Evolutionary conservation across 2,329 filamentous ascomycete species (phyloP), one percentile per base, ranked within the genome.

Genomic region (Phaeomoniella chlamydospora): DNA sequence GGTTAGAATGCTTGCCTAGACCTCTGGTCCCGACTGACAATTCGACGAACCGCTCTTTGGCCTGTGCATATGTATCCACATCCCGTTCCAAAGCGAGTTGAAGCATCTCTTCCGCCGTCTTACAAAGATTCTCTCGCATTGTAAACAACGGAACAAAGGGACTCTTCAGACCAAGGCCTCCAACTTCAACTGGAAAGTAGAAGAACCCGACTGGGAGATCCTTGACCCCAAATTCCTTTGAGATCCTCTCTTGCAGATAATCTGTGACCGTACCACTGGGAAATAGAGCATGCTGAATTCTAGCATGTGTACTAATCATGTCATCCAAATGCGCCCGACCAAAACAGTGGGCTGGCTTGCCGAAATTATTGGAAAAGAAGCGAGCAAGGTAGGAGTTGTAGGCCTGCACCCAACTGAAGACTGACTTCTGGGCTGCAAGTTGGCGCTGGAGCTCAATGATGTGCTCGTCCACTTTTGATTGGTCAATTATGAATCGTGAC

Each of bases 351-450:
- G 68, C 65, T 3, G 70, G 64, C 37, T 64, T 64, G 5, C 65
- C 70, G 40, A 76, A 74, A 45, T 74, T 74, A 43, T 65, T 67
- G 35, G 57, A 56, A 47, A 76, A 74, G 50, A 75, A 76, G 2
- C 64, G 61, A 5, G 58, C 61, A 18, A 68, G 64, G 46, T 74
- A 75, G 29, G 60, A 66, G 44, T 76, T 76, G 62, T 71, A 76
- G 1, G 69, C 70, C 43, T 74, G 65, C 3, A 76, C 62, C 62
- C 69, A 76, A 16, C 66, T 57, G 41, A 77, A 70, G 4, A 76
- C 54, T 40, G 66, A 74, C 39, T 64, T 63, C 40, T 66, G 68
- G 16, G 65, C 59, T 4, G 58, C 56, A 4, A 80, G 65, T 44
- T 80, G 75, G 3, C 60, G 63, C 18, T 62, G 61, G 3, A 80